Evolutionary conservation across 1,139 yeast genomes (phyloP), one percentile per base, ranked within the genome.

Genomic region (Candida gigantensis): DNA sequence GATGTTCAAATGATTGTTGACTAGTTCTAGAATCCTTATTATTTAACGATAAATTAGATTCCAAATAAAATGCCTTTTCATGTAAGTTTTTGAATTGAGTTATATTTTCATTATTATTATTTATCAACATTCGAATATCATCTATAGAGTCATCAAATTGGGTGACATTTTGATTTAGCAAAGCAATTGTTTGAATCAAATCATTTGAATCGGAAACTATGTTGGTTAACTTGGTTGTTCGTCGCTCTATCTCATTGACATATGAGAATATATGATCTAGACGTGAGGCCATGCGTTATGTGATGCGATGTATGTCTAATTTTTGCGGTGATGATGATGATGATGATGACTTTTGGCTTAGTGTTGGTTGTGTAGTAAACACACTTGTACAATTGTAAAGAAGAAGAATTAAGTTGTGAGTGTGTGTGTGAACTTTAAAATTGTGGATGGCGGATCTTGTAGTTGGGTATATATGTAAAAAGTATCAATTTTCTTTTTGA

Each of bases 1-100:
- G 50, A 42, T 74, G 77, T 33, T 72, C 76, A 43, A 75, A 65
- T 1, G 80, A 72, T 60, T 74, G 55, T 58, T 72, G 43, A 66
- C 73, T 52, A 63, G 73, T 65, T 34, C 58, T 41, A 16, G 30
- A 28, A 45, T 68, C 75, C 40, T 63, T 65, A 30, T 51, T 18
- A 18, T 18, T 7, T 5, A 18, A 37, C 15, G 46, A 50, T 31
- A 68, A 37, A 36, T 58, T 64, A 6, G 67, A 55, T 43, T 69
- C 74, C 29, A 70, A 56, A 38, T 60, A 57, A 37, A 57, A 57
- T 3, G 65, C 51, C 44, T 59, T 62, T 36, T 64, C 66, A 29
- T 57, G 49, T 32, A 71, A 53, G 24, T 57, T 59, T 40, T 59
- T 52, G 39, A 67, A 56, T 34, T 60, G 62, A 28, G 37, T 46